A percentile compares a stretch with the other conserved stretches of the same genome.
Evolutionary conservation across 768 basidiomycete species (phyloP).

Genomic region (Russula virescens): DNA sequence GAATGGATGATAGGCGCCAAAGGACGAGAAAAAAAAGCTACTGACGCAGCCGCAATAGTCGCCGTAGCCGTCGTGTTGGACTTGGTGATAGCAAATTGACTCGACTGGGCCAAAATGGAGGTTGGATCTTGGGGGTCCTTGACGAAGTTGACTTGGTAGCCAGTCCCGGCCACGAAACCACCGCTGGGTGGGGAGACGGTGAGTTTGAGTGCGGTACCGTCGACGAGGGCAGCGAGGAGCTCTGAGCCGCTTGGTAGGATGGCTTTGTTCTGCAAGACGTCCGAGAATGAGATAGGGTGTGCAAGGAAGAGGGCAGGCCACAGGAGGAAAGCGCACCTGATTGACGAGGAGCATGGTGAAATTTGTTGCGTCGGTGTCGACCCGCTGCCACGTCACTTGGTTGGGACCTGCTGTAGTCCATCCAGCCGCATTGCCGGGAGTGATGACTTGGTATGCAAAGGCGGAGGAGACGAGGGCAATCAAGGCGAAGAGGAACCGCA

Average conservation of each 20-base stretch:
- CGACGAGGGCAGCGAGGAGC: slow-evolving; percentile 50
- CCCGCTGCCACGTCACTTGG: slow-evolving; percentile 54
- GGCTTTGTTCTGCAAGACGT: slow-evolving; percentile 27
- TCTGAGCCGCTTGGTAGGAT: slow-evolving; percentile 35
- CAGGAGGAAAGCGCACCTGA: slow-evolving; percentile 38
- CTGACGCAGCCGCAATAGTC: background rate
- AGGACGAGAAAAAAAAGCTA: background rate
- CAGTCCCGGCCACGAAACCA: slow-evolving; percentile 58
- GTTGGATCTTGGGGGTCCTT: slow-evolving; percentile 39
- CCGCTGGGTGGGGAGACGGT: slow-evolving; percentile 49
- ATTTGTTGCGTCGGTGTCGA: slow-evolving; percentile 58
- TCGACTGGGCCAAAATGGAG: slow-evolving; percentile 67
- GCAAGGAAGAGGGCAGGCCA: background rate
- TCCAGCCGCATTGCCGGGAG: slow-evolving; percentile 31
- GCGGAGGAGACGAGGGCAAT: slow-evolving; percentile 49
- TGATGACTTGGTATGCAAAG: slow-evolving; percentile 53
- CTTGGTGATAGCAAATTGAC: slow-evolving; percentile 47
- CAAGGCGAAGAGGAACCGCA: slow-evolving; percentile 40
- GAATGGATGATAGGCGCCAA: background rate
- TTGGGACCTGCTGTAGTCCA: slow-evolving; percentile 55
- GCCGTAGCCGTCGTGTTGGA: slow-evolving; percentile 16
- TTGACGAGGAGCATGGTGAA: slow-evolving; percentile 69
- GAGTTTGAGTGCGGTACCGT: slow-evolving; percentile 39
- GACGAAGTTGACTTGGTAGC: slow-evolving; percentile 72
- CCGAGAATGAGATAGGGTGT: background rate